These are phyloP conservation scores for Cryphonectria radicalis DNA, from an alignment of 2,329 filamentous ascomycete genomes.

Conservation along the genomic window DNA sequence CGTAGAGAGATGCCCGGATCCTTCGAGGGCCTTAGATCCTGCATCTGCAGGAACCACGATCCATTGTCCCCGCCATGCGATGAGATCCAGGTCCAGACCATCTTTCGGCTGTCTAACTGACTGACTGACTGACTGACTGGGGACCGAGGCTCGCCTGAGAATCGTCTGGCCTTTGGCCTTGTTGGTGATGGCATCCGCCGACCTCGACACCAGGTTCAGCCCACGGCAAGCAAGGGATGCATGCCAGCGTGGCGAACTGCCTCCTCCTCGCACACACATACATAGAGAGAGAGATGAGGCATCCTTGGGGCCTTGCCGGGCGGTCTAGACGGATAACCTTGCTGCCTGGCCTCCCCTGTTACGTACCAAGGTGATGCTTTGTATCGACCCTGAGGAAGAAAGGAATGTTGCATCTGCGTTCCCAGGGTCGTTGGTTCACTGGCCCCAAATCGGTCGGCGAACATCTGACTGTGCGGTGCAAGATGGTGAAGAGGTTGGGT, in stretches of 20 bases:
- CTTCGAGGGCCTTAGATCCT: background rate
- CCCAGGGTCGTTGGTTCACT: background rate
- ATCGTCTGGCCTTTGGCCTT: background rate
- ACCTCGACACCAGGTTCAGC: background rate
- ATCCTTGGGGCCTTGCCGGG: background rate
- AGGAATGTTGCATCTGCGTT: background rate
- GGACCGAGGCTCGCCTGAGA: background rate
- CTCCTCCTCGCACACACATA: background rate
- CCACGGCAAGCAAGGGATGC: background rate
- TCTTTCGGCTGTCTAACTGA: background rate
- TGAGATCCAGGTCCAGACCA: background rate
- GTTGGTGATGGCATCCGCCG: background rate
- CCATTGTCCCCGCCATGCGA: background rate
- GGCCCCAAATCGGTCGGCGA: background rate
- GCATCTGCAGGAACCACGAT: background rate
- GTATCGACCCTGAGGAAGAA: background rate
- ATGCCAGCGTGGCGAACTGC: background rate
- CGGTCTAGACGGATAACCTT: background rate
- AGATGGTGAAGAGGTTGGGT: background rate
- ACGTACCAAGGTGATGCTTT: background rate
- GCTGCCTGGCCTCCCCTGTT: background rate
- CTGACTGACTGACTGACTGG: background rate
- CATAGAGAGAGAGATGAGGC: background rate
- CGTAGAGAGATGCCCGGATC: background rate
- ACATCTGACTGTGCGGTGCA: background rate